A percentile compares a stretch with the other conserved stretches of the same genome.
phyloP scores from a whole-genome alignment of 2,329 filamentous ascomycete genomes.

The Colletotrichum lupini region DNA sequence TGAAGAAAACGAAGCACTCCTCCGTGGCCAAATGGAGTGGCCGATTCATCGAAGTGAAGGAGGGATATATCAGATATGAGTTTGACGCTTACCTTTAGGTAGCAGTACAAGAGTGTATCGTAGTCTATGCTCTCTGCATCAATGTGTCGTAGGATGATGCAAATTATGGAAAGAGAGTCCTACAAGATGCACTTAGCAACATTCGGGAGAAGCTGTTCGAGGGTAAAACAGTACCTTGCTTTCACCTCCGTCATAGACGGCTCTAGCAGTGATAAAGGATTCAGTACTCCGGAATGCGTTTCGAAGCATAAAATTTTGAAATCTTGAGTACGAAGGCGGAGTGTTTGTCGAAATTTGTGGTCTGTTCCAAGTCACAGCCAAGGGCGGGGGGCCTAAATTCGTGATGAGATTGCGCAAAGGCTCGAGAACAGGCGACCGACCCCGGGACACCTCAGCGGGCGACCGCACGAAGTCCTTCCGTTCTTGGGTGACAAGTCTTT shows the following conservation, averaged over 20 bases:
- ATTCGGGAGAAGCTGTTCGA: background rate
- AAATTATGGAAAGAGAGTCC: conserved; percentile 76
- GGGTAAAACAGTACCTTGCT: conserved; percentile 61
- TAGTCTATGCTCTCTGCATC: conserved; percentile 74
- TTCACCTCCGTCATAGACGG: conserved; percentile 77
- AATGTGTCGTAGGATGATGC: conserved; percentile 75
- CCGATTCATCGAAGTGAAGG: background rate
- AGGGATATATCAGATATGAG: background rate
- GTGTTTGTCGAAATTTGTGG: conserved; percentile 73
- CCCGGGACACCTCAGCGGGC: conserved; percentile 62
- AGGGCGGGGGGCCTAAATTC: conserved; percentile 73
- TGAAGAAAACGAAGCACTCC: background rate
- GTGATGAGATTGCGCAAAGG: conserved; percentile 71
- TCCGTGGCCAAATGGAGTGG: background rate
- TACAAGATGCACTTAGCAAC: conserved; percentile 40
- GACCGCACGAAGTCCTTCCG: conserved; percentile 66
- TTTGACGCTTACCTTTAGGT: conserved; percentile 65
- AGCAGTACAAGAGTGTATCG: conserved; percentile 74
- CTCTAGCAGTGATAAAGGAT: conserved; percentile 71
- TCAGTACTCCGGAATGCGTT: conserved; percentile 75
- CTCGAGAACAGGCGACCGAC: conserved; percentile 68
- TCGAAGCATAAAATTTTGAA: conserved; percentile 78
- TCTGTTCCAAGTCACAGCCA: conserved; percentile 77
- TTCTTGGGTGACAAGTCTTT: conserved; percentile 71
- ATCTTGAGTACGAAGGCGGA: conserved; percentile 73